phyloP scores from a whole-genome alignment of 306 rosid species.

The Malus orientalis region DNA sequence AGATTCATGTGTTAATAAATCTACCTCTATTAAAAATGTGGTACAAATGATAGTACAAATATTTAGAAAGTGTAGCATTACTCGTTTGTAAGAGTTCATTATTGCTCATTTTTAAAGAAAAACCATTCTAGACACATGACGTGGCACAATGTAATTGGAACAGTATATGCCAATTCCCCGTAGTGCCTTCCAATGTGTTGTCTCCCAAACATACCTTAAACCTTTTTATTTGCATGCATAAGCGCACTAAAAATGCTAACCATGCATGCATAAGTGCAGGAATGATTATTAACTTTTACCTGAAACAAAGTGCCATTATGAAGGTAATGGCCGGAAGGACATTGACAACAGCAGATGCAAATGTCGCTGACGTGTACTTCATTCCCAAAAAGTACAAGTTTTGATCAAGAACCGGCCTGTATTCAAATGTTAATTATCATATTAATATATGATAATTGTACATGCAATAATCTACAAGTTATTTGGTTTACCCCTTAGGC shows the following conservation, averaged over 20 bases:
- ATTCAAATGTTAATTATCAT: conserved; percentile 3
- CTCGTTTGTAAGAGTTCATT: too few species aligned
- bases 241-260: background rate
- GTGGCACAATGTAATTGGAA: background rate
- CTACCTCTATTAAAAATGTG: fast-evolving
- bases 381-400: conserved; percentile 85
- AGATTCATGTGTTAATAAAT: too few species aligned
- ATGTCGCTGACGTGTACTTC: conserved; percentile 88
- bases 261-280: background rate
- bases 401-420: conserved; percentile 98
- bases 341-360: conserved; percentile 68
- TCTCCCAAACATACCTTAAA: background rate
- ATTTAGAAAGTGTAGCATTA: too few species aligned
- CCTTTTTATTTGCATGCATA: background rate
- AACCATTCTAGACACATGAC: background rate
- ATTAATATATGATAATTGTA: background rate
- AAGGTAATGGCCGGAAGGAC: conserved; percentile 92
- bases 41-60: too few species aligned
- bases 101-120: too few species aligned
- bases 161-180: background rate
- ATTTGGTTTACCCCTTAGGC: background rate
- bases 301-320: conserved; percentile 80
- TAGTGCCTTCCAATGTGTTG: conserved; percentile 8
- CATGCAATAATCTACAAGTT: background rate
- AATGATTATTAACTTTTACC: conserved; percentile 30